Conservation (phyloP, 495 filamentous ascomycete species). For the Talaromyces liani region DNA sequence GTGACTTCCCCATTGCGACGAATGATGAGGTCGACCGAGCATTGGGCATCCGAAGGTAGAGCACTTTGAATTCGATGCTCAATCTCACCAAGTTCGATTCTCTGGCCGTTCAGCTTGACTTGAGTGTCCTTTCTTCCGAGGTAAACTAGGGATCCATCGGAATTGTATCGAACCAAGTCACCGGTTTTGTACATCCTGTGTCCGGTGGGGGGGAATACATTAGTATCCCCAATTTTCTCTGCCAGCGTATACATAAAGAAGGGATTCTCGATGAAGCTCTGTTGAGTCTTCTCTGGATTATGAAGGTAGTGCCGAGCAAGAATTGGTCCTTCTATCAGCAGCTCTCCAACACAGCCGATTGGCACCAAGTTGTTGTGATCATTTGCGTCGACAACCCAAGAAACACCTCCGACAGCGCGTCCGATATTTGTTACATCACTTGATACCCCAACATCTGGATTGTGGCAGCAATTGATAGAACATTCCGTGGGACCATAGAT, state of each 20-base stretch:
- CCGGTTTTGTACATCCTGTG: constrained; percentile 38
- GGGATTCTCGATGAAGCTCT: constrained; percentile 42
- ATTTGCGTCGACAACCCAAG: constrained; percentile 51
- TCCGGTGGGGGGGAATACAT: background rate
- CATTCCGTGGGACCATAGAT: constrained; percentile 33
- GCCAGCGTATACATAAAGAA: constrained; percentile 28
- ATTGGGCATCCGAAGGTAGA: constrained; percentile 14
- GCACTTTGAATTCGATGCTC: constrained; percentile 24
- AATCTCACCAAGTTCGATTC: constrained; percentile 40
- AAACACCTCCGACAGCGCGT: constrained; percentile 14
- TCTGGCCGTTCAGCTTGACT: constrained; percentile 36
- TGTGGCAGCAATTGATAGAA: constrained; percentile 23
- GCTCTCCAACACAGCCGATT: constrained; percentile 52
- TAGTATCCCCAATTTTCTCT: constrained; percentile 3
- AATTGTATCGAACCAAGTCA: constrained; percentile 46
- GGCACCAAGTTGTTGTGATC: constrained; percentile 47
- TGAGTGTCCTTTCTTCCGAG: constrained; percentile 39
- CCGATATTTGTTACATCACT: constrained; percentile 19
- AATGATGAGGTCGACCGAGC: constrained; percentile 19
- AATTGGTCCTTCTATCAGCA: constrained; percentile 54
- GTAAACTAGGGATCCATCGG: constrained; percentile 38
- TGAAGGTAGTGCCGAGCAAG: constrained; percentile 46
- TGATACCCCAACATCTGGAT: background rate
- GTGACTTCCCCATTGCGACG: constrained; percentile 6
- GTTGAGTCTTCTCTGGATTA: constrained; percentile 25